Evolutionary conservation across 805 yeast species (phyloP).

Genomic region (Nakazawaea wyomingensis): DNA sequence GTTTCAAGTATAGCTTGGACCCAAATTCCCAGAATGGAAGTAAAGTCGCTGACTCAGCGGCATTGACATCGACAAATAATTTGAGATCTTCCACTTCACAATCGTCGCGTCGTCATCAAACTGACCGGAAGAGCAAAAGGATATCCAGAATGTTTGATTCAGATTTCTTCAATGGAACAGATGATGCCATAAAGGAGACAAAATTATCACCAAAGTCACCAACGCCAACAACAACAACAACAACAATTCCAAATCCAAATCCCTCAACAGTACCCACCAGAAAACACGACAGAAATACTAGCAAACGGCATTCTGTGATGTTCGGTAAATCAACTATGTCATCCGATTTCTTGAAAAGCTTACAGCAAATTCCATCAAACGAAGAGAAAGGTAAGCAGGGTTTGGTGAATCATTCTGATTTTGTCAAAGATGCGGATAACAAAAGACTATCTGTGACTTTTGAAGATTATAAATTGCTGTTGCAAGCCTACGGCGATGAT

Average conservation of each 20-base stretch:
- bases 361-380: conserved; percentile 3
- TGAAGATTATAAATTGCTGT: conserved; percentile 11
- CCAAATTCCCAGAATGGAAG: not conserved
- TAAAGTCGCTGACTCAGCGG: not conserved
- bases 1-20: not conserved
- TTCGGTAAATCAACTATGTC: conserved; percentile 2
- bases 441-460: conserved; percentile 6
- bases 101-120: no score
- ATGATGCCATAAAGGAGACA: no score
- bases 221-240: not conserved
- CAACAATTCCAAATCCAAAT: not conserved
- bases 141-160: conserved; percentile 6
- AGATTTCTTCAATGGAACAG: no score
- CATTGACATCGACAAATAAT: not conserved
- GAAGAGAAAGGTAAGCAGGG: no score
- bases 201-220: not conserved
- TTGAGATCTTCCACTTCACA: not conserved
- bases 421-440: not conserved
- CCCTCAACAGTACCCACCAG: no score
- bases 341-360: conserved; percentile 1
- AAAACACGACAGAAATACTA: not conserved
- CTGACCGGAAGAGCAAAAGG: not conserved
- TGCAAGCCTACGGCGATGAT: conserved; percentile 5
- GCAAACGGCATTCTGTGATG: conserved; percentile 5
- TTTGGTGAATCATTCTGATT: no score